A percentile compares a stretch with the other conserved stretches of the same genome.
phyloP scores from a whole-genome alignment of 2,329 filamentous ascomycete genomes.

The Ceratocystis variospora region DNA sequence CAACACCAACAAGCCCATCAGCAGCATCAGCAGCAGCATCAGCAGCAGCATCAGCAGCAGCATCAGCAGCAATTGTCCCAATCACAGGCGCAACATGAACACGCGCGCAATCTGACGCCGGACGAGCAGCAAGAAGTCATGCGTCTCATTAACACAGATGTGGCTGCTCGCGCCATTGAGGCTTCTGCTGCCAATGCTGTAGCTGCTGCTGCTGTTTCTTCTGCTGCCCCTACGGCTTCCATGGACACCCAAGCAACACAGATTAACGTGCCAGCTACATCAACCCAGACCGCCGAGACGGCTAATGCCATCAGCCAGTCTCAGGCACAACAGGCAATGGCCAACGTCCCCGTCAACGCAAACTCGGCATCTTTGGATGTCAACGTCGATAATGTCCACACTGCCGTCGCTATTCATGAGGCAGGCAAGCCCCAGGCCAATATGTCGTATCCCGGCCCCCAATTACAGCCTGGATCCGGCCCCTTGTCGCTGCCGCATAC shows the following conservation, averaged over 20 bases:
- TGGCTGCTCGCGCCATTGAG: constrained; percentile 17
- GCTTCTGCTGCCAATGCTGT: constrained; percentile 28
- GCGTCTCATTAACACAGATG: constrained; percentile 16
- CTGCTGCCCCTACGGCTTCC: constrained; percentile 27
- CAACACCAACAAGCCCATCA: constrained; percentile 9
- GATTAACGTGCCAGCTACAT: constrained; percentile 26
- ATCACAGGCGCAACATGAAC: constrained; percentile 7
- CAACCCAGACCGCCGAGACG: constrained; percentile 23
- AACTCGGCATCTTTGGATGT: constrained; percentile 44
- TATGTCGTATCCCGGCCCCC: constrained; percentile 41
- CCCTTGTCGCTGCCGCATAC: constrained; percentile 32
- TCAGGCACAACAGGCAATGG: constrained; percentile 37
- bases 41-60: constrained; percentile 2
- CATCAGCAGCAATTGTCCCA: constrained; percentile 1
- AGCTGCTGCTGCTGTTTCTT: constrained; percentile 35
- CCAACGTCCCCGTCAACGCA: constrained; percentile 33
- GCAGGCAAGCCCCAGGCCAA: constrained; percentile 34
- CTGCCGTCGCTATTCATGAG: constrained; percentile 15
- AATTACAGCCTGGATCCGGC: constrained; percentile 27
- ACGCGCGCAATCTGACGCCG: constrained; percentile 6
- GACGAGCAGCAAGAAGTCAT: constrained; percentile 17
- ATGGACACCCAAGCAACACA: neutral
- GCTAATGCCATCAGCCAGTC: constrained; percentile 31
- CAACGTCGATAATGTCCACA: constrained; percentile 31
- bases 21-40: neutral